Percentiles rank a stretch among this genome's conserved stretches.
Conservation (phyloP, 305 asterid species). For the Salvia sclarea region DNA sequence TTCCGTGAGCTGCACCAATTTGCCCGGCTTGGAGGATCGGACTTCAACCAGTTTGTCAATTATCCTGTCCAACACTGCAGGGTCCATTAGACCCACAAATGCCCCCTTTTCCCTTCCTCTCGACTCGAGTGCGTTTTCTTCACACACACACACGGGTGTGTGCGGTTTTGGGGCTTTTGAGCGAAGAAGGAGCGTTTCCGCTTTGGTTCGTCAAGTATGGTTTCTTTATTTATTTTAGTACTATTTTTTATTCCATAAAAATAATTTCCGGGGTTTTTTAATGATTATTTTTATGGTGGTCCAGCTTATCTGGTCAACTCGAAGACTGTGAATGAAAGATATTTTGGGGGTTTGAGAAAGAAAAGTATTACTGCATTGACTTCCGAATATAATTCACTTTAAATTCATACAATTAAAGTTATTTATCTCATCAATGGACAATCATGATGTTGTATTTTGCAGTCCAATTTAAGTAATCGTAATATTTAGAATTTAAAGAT, state of each 20-base stretch:
- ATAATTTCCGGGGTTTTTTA: background rate
- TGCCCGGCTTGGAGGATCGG: conserved; percentile 93
- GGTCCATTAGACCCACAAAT: conserved; percentile 56
- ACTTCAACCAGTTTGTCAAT: conserved; percentile 84
- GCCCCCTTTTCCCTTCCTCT: conserved; percentile 1
- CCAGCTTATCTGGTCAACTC: conserved; percentile 32
- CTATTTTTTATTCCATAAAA: background rate
- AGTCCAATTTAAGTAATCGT: background rate
- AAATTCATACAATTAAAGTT: background rate
- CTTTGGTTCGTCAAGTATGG: conserved; percentile 15
- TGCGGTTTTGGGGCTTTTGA: conserved; percentile 20
- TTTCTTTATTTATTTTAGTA: background rate
- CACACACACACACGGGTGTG: conserved; percentile 42
- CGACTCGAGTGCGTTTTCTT: background rate
- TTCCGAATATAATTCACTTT: background rate
- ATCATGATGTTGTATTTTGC: background rate
- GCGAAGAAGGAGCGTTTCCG: conserved; percentile 15
- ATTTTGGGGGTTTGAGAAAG: background rate
- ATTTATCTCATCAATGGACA: background rate
- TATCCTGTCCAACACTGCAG: conserved; percentile 69
- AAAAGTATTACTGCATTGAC: background rate
- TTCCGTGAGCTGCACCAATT: conserved; percentile 84
- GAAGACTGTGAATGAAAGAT: background rate
- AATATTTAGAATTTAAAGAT: background rate
- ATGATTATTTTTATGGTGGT: conserved; percentile 6